Conservation (phyloP, 192 early-diverging fungal genomes). For the Backusella westeae region DNA sequence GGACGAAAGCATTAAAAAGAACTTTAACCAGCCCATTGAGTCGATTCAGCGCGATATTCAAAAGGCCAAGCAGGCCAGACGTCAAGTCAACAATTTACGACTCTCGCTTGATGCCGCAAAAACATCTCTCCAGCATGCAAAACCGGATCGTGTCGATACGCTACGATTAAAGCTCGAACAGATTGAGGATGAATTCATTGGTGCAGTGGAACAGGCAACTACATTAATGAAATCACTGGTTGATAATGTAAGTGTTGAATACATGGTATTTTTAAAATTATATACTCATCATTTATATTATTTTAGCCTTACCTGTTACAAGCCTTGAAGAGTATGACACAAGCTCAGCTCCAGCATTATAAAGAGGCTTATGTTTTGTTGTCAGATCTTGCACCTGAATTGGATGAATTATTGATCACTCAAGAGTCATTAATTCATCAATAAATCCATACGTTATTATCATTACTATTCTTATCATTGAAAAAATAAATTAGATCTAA, state of each 20-base stretch:
- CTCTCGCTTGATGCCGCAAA: neutral
- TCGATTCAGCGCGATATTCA: neutral
- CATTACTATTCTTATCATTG: neutral
- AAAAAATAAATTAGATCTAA: neutral
- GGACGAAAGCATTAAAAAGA: neutral
- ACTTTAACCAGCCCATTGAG: neutral
- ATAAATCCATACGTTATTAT: neutral
- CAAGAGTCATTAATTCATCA: neutral
- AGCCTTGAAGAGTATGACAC: neutral
- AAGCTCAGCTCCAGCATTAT: neutral
- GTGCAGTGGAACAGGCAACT: neutral
- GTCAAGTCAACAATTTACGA: neutral
- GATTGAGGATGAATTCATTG: neutral
- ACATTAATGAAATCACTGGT: neutral
- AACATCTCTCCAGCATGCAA: neutral
- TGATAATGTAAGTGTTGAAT: neutral
- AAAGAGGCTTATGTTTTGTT: neutral
- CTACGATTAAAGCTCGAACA: neutral
- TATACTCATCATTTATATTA: neutral
- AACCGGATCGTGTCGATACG: neutral
- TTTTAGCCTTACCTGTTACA: neutral
- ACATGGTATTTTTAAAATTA: neutral
- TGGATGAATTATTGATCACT: neutral
- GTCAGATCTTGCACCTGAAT: constrained; percentile 1
- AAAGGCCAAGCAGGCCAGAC: neutral